Conservation (phyloP, 2,329 filamentous ascomycete genomes). For the Coniosporium tulheliwenetii region DNA sequence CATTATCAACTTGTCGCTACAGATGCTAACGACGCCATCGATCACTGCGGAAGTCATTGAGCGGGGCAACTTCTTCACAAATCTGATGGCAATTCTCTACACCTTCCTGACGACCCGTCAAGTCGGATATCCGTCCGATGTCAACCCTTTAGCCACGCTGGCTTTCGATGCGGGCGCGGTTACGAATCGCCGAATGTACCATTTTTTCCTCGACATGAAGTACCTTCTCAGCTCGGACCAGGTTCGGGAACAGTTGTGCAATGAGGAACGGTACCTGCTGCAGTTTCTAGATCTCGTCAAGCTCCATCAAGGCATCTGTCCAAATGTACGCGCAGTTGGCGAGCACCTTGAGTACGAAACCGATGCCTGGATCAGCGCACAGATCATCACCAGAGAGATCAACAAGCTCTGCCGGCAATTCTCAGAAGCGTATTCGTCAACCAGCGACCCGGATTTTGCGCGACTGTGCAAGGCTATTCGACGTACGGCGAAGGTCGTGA, state of each 20-base stretch:
- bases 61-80: conserved; percentile 88
- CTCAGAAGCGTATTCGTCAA: conserved; percentile 67
- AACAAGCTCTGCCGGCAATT: conserved; percentile 83
- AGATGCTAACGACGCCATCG: conserved; percentile 91
- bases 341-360: conserved; percentile 98
- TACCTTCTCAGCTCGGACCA: conserved; percentile 81
- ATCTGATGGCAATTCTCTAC: conserved; percentile 88
- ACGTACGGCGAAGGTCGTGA: conserved; percentile 65
- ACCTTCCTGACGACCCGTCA: conserved; percentile 93
- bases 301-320: conserved; percentile 91
- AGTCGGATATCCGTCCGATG: conserved; percentile 83
- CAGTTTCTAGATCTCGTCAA: conserved; percentile 95
- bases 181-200: conserved; percentile 88
- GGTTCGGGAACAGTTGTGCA: conserved; percentile 71
- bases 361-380: conserved; percentile 94
- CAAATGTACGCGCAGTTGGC: conserved; percentile 78
- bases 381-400: conserved; percentile 84
- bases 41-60: conserved; percentile 94
- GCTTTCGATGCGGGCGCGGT: conserved; percentile 91
- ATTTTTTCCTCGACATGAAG: conserved; percentile 90
- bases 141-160: conserved; percentile 71
- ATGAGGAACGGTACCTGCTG: conserved; percentile 72
- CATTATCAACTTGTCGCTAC: conserved; percentile 91
- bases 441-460: conserved; percentile 45
- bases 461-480: conserved; percentile 58